Percentiles rank a stretch among this genome's conserved stretches.
Evolutionary conservation across 306 rosid species (phyloP).

Genomic region (Medicago lupulina): DNA sequence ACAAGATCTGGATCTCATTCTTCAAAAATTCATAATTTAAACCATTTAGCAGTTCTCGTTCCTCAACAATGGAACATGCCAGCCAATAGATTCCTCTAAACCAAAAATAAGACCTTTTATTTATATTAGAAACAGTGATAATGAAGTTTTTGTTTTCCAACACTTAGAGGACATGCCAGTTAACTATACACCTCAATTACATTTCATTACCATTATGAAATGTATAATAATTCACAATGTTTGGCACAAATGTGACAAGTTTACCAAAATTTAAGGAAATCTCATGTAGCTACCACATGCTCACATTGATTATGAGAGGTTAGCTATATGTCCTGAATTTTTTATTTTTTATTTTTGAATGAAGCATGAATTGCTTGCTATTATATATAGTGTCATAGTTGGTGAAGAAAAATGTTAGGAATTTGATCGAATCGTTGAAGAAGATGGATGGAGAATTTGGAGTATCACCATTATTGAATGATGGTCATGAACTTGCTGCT

Average conservation of each 20-base stretch:
- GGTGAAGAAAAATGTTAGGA: slow-evolving; percentile 60
- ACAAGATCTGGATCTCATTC: neutral
- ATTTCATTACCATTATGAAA: too few species aligned
- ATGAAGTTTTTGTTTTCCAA: neutral
- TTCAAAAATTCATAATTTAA: neutral
- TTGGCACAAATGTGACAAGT: slow-evolving; percentile 51
- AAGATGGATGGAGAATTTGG: slow-evolving; percentile 53
- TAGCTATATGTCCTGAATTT: too few species aligned
- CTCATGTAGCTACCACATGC: neutral
- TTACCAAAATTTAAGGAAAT: slow-evolving; percentile 33
- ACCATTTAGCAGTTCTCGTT: neutral
- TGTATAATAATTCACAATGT: slow-evolving; percentile 41
- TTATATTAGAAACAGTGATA: neutral
- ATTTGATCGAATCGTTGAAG: slow-evolving; percentile 45
- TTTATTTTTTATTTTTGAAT: neutral
- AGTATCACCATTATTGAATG: slow-evolving; percentile 21
- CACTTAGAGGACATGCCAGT: neutral
- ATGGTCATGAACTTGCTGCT: slow-evolving; percentile 43
- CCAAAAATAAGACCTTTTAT: neutral
- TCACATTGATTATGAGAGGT: too few species aligned
- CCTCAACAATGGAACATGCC: neutral
- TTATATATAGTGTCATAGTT: slow-evolving; percentile 36
- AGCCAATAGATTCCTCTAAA: neutral
- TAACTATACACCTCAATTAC: too few species aligned
- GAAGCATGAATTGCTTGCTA: neutral